Conservation (phyloP, 306 rosid genomes). For the Dryas octopetala region DNA sequence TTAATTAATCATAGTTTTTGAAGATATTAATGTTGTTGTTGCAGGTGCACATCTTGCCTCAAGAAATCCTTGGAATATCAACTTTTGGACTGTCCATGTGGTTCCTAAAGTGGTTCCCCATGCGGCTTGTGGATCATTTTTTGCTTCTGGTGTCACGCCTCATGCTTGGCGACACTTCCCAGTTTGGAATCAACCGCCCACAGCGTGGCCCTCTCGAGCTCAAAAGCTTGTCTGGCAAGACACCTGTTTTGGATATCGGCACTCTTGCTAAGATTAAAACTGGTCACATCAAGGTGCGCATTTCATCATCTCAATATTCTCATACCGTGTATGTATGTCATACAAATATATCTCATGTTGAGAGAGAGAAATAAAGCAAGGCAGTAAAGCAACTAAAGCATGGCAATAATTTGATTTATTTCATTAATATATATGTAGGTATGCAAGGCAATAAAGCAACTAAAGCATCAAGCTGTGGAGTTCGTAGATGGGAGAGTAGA, state of each 20-base stretch:
- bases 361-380: too few species aligned
- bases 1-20: not conserved
- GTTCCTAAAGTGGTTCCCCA: conserved; percentile 80
- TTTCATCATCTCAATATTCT: too few species aligned
- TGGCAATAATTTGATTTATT: too few species aligned
- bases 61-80: conserved; percentile 88
- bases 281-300: conserved; percentile 72
- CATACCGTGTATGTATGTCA: too few species aligned
- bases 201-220: conserved; percentile 79
- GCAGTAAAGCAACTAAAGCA: too few species aligned
- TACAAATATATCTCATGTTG: too few species aligned
- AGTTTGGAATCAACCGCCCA: conserved; percentile 74
- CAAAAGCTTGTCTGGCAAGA: conserved; percentile 73
- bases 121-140: conserved; percentile 72
- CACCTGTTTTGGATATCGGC: conserved; percentile 95
- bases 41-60: conserved; percentile 95
- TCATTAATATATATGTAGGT: conserved; percentile 37
- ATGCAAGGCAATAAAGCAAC: conserved; percentile 62
- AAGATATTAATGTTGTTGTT: conserved; percentile 8
- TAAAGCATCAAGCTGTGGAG: conserved; percentile 56
- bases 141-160: conserved; percentile 70
- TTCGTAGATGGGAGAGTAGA: conserved; percentile 73
- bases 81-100: conserved; percentile 92
- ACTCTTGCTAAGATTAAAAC: conserved; percentile 69
- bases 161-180: conserved; percentile 86